phyloP scores from a whole-genome alignment of 371 early-diverging fungal genomes.

The Paraphysoderma sedebokerense region DNA sequence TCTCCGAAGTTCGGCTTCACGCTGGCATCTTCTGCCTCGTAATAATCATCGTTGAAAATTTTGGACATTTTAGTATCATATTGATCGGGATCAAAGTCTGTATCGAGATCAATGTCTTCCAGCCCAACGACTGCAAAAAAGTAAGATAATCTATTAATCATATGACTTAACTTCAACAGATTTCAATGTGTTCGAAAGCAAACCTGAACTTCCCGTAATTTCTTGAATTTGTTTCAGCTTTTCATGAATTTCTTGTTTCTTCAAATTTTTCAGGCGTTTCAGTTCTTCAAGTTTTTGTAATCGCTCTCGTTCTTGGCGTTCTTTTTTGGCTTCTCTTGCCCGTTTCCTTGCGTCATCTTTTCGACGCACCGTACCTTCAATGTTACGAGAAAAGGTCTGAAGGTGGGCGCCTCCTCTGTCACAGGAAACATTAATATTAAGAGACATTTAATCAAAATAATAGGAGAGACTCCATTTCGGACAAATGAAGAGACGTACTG shows the following conservation, averaged over 20 bases:
- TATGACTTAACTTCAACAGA: too few relatives aligned
- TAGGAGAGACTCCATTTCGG: too few relatives aligned
- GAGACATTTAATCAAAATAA: too few relatives aligned
- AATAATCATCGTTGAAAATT: constrained; percentile 58
- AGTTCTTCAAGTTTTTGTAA: constrained; percentile 56
- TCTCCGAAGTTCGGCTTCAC: constrained; percentile 73
- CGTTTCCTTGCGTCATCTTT: constrained; percentile 55
- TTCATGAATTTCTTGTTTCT: constrained; percentile 59
- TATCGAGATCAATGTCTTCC: constrained; percentile 64
- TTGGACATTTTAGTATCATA: constrained; percentile 65
- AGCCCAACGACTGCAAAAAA: constrained; percentile 31
- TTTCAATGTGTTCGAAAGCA: not conserved
- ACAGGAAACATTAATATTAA: too few relatives aligned
- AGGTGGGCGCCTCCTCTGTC: not conserved
- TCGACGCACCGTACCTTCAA: constrained; percentile 24
- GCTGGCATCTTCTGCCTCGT: constrained; percentile 22
- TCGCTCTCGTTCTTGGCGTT: constrained; percentile 51
- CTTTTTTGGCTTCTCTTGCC: constrained; percentile 42
- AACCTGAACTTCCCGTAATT: constrained; percentile 72
- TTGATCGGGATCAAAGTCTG: constrained; percentile 71
- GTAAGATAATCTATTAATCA: not conserved
- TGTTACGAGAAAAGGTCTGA: not conserved
- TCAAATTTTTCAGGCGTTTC: constrained; percentile 71
- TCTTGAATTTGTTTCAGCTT: constrained; percentile 62
- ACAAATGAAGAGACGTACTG: constrained; percentile 32